These are phyloP conservation scores for Xerocomus amazonicus DNA, from an alignment of 1,284 basidiomycete genomes.

Conservation along the genomic window DNA sequence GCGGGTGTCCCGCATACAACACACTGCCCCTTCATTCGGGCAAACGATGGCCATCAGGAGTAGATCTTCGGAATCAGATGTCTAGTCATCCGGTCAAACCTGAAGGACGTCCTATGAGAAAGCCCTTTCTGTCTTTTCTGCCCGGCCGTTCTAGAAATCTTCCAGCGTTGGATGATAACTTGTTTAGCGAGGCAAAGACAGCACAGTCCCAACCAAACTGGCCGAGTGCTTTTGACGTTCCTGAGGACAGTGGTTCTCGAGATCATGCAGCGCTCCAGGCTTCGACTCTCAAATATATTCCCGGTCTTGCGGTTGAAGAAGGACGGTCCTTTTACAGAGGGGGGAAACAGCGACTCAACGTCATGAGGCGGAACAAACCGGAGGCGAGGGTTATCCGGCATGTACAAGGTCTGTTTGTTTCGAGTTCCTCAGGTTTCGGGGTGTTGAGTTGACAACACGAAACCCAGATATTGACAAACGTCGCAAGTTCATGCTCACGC, in stretches of 20 bases:
- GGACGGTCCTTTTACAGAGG: conserved; percentile 30
- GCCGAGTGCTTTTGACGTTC: conserved; percentile 24
- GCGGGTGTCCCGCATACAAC: not conserved
- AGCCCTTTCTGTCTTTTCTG: conserved; percentile 16
- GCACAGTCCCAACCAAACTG: conserved; percentile 26
- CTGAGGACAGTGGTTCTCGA: conserved; percentile 16
- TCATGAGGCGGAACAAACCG: conserved; percentile 22
- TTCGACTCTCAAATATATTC: not conserved
- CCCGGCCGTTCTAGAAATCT: conserved; percentile 7
- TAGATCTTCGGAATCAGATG: not conserved
- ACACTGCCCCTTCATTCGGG: conserved; percentile 2
- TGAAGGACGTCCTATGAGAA: conserved; percentile 5
- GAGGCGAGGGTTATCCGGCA: conserved; percentile 31
- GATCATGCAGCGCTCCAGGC: conserved; percentile 14
- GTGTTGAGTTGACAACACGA: conserved; percentile 1
- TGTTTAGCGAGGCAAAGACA: conserved; percentile 28
- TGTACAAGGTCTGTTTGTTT: conserved; percentile 31
- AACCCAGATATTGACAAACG: conserved; percentile 57
- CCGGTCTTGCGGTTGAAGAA: conserved; percentile 10
- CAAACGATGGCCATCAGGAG: not conserved
- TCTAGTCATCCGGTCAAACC: conserved; percentile 7
- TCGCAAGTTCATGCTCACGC: conserved; percentile 74
- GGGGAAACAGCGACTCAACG: conserved; percentile 26
- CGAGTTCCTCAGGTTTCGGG: not conserved
- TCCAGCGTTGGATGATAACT: conserved; percentile 21